Percentiles rank a stretch among this genome's conserved stretches.
These are phyloP conservation scores for Fusarium marasasianum DNA, from an alignment of 2,329 filamentous ascomycete species.

Conservation along the genomic window DNA sequence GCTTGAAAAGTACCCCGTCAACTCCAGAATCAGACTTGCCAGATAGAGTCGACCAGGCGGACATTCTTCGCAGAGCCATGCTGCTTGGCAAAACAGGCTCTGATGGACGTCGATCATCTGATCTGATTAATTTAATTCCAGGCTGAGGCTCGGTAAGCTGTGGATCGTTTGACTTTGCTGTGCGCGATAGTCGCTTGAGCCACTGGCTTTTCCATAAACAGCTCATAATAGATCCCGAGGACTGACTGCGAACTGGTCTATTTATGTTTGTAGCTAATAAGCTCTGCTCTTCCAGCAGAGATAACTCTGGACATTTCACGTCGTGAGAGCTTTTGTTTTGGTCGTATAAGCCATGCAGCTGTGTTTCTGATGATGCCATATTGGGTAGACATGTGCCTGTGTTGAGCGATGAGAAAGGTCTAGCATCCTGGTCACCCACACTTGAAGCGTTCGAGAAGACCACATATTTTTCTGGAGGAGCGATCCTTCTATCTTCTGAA, in stretches of 20 bases:
- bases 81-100: conserved; percentile 33
- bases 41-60: conserved; percentile 27
- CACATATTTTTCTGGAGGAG: neutral
- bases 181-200: conserved; percentile 46
- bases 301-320: conserved; percentile 5
- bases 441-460: neutral
- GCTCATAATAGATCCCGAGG: conserved; percentile 45
- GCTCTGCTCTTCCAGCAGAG: neutral
- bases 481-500: neutral
- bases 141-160: conserved; percentile 43
- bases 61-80: conserved; percentile 27
- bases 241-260: conserved; percentile 35
- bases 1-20: conserved; percentile 47
- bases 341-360: neutral
- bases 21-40: conserved; percentile 36
- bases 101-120: conserved; percentile 34
- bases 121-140: conserved; percentile 13
- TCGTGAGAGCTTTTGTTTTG: neutral
- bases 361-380: neutral
- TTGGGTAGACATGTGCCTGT: neutral
- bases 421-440: neutral
- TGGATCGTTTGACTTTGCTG: conserved; percentile 39
- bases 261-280: neutral
- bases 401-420: neutral
- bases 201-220: conserved; percentile 48